Evolutionary conservation across 148 eudicot species (phyloP), one percentile per base, ranked within the genome.

Genomic region (Heliosperma pusillum): DNA sequence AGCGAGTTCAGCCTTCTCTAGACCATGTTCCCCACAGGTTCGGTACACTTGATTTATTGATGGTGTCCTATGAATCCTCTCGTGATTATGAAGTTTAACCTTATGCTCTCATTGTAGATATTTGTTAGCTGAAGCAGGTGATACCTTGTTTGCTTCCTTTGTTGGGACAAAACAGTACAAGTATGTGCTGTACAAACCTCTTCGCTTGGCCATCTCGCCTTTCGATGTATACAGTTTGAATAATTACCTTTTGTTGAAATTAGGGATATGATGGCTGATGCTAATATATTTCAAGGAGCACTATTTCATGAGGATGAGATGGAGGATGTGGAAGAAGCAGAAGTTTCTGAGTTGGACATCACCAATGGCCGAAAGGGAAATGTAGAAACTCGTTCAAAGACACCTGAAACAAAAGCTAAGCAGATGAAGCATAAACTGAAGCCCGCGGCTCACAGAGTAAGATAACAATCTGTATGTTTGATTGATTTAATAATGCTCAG

Each of bases 11-110:
- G 80, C 97, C 97, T 55, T 95, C 97, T 80, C 83, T 93, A 45
- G 97, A 95, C 73, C 99, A 92, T 80, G 99, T 95, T 83, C 90
- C 94, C 80, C 99, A 95, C 86, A 95, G 99, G 99, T 95, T 42
- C 36, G 57, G 42, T 73, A 22, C 21, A 5, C 21, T 44, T 70
- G 47, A 40, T 68, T 15, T 53, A 17, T 73, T 66, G 25, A 15
- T 57, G 58, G 7, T 42, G 57, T 55, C 42, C 17, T 73, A 17
- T 65, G 60, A 44, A 44, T 56, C 30, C 9, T 22, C 29, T n/a
- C 55, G 45, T 26, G 22, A 56, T 55, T 66, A 0, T 59, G 47
- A 47, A 57, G 7, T 6, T 40, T 44, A 0, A 40, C 10, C 19
- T 65, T 13, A 16, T 47, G 59, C n/a, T 74, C 60, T 73, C 22